Percentiles rank a stretch among this genome's conserved stretches.
These are phyloP conservation scores for Dothistroma septosporum DNA, from an alignment of 2,329 filamentous ascomycete genomes.

Conservation along the genomic window DNA sequence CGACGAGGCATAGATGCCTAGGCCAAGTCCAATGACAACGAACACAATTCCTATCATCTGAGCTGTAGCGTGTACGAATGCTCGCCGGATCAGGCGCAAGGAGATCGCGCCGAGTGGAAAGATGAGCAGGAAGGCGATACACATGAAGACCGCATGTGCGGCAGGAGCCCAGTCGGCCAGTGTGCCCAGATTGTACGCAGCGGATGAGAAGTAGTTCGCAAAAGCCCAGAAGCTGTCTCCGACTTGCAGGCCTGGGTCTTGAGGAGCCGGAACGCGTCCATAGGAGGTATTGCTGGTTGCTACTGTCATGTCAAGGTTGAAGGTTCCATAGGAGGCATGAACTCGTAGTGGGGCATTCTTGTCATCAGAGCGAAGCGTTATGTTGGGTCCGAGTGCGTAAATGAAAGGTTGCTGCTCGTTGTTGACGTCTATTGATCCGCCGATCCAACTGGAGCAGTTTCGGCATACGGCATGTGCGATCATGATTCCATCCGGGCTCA, in stretches of 20 bases:
- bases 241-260: conserved; percentile 22
- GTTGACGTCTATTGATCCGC: conserved; percentile 35
- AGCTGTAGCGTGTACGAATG: conserved; percentile 41
- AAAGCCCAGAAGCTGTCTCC: conserved; percentile 24
- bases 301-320: conserved; percentile 40
- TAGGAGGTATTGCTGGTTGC: conserved; percentile 32
- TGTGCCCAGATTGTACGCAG: conserved; percentile 23
- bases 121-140: conserved; percentile 35
- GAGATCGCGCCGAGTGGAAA: conserved; percentile 37
- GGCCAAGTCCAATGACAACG: conserved; percentile 37
- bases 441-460: conserved; percentile 38
- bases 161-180: conserved; percentile 19
- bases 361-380: conserved; percentile 29
- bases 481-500: conserved; percentile 25
- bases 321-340: conserved; percentile 39
- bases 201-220: conserved; percentile 26
- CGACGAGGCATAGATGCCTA: conserved; percentile 42
- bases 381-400: conserved; percentile 40
- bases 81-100: conserved; percentile 38
- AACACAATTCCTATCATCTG: conserved; percentile 38
- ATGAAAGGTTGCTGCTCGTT: conserved; percentile 38
- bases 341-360: conserved; percentile 35
- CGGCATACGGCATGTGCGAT: conserved; percentile 37
- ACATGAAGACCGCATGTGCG: conserved; percentile 35
- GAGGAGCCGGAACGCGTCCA: conserved; percentile 37